These are phyloP conservation scores for Beauveria asiatica DNA, from an alignment of 2,329 filamentous ascomycete species.

Conservation along the genomic window DNA sequence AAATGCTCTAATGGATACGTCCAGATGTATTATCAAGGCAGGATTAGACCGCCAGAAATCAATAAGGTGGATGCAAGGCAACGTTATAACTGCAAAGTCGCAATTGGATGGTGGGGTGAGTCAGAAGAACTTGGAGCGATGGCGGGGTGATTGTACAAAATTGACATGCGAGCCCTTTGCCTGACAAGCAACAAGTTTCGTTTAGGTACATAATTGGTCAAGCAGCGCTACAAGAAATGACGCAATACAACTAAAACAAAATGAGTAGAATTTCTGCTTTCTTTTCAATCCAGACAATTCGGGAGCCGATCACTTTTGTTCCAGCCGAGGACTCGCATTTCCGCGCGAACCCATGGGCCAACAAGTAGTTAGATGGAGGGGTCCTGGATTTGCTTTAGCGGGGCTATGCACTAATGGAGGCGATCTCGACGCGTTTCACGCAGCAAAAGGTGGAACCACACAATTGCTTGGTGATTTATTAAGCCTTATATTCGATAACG, in stretches of 20 bases:
- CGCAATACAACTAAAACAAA: no score
- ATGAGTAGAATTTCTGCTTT: neutral
- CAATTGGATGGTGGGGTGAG: slow-evolving; percentile 9
- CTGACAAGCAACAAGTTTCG: neutral
- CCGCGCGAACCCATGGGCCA: neutral
- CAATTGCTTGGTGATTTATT: no score
- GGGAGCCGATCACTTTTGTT: no score
- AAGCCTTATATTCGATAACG: no score
- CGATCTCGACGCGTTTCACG: no score
- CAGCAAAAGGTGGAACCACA: no score
- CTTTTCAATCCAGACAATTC: neutral
- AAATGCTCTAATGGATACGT: neutral
- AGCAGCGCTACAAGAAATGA: neutral
- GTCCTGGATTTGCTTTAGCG: neutral
- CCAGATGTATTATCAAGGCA: neutral
- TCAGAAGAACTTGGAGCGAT: slow-evolving; percentile 10
- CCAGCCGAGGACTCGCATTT: no score
- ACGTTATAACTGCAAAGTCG: slow-evolving; percentile 1
- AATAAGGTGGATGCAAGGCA: neutral
- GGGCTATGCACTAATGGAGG: slow-evolving; percentile 5
- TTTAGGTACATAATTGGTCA: slow-evolving; percentile 10
- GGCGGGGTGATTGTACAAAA: slow-evolving; percentile 10
- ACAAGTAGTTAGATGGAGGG: neutral
- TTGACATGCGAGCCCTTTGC: slow-evolving; percentile 3
- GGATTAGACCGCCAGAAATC: neutral